Conservation (phyloP, 371 early-diverging fungal species). For the Thermomucor indicae-seudaticae region DNA sequence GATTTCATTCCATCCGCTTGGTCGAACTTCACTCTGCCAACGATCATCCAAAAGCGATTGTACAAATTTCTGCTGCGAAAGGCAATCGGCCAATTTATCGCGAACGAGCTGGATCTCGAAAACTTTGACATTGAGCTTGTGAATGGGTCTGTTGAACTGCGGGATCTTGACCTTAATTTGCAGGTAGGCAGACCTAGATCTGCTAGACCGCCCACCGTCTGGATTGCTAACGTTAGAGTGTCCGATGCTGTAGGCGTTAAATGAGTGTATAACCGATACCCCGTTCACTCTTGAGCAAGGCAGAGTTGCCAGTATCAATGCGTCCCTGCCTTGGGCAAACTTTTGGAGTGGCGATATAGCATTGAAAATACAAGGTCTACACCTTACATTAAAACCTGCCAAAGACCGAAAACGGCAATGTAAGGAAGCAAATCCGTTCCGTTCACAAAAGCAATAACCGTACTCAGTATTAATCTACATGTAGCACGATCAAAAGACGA, state of each 20-base stretch:
- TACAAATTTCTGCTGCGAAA: slow-evolving; percentile 80
- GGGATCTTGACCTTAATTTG: slow-evolving; percentile 75
- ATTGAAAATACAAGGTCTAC: slow-evolving; percentile 71
- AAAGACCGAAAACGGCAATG: slow-evolving; percentile 23
- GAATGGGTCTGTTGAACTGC: slow-evolving; percentile 73
- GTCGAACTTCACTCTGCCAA: slow-evolving; percentile 55
- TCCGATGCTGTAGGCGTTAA: slow-evolving; percentile 75
- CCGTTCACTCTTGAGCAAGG: slow-evolving; percentile 72
- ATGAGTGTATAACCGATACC: slow-evolving; percentile 63
- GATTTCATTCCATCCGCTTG: slow-evolving; percentile 37
- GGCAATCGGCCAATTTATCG: slow-evolving; percentile 83
- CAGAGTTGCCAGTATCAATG: slow-evolving; percentile 64
- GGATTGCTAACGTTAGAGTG: too few species aligned
- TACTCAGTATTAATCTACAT: too few species aligned
- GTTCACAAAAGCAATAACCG: too few species aligned
- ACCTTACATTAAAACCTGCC: slow-evolving; percentile 52
- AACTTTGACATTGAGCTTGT: slow-evolving; percentile 87
- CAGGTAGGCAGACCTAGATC: too few species aligned
- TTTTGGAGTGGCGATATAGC: slow-evolving; percentile 76
- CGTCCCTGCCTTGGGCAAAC: slow-evolving; percentile 79
- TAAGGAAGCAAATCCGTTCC: not conserved
- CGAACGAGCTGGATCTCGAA: slow-evolving; percentile 74
- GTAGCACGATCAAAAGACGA: slow-evolving; percentile 22
- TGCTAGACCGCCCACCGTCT: too few species aligned
- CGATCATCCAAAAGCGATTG: slow-evolving; percentile 78